These are phyloP conservation scores for Babesia ovata DNA, from an alignment of 169 alveolate genomes.

Conservation along the genomic window DNA sequence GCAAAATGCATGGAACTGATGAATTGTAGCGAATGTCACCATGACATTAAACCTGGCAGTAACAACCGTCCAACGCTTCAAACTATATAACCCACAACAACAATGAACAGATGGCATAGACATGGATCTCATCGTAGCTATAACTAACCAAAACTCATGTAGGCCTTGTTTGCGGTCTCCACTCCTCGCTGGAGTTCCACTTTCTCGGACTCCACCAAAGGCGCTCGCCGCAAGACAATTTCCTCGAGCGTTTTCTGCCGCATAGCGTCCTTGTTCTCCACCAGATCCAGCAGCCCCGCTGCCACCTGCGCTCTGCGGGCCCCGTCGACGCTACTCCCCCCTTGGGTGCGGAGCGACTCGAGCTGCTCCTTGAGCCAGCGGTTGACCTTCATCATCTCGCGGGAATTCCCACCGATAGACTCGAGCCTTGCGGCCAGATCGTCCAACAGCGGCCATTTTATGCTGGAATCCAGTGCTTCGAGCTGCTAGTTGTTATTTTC, in stretches of 20 bases:
- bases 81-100: neutral
- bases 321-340: slow-evolving; percentile 1
- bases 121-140: neutral
- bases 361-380: slow-evolving; percentile 62
- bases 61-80: neutral
- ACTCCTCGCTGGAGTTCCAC: slow-evolving; percentile 35
- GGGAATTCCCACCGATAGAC: slow-evolving; percentile 30
- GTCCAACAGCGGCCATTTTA: slow-evolving; percentile 50
- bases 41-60: neutral
- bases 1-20: neutral
- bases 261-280: slow-evolving; percentile 38
- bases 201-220: slow-evolving; percentile 25
- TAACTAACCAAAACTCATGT: slow-evolving; percentile 45
- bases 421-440: slow-evolving; percentile 44
- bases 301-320: slow-evolving; percentile 31
- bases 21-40: neutral
- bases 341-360: slow-evolving; percentile 5
- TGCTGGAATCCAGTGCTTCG: slow-evolving; percentile 37
- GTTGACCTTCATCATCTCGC: slow-evolving; percentile 54
- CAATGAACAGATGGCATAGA: neutral
- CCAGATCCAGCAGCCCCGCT: slow-evolving; percentile 21
- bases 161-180: slow-evolving; percentile 44
- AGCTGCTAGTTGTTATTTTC: neutral
- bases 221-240: slow-evolving; percentile 48
- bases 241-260: slow-evolving; percentile 27